Base-by-base conservation (phyloP, 306 rosid genomes). In the Ziziphus jujuba region DNA sequence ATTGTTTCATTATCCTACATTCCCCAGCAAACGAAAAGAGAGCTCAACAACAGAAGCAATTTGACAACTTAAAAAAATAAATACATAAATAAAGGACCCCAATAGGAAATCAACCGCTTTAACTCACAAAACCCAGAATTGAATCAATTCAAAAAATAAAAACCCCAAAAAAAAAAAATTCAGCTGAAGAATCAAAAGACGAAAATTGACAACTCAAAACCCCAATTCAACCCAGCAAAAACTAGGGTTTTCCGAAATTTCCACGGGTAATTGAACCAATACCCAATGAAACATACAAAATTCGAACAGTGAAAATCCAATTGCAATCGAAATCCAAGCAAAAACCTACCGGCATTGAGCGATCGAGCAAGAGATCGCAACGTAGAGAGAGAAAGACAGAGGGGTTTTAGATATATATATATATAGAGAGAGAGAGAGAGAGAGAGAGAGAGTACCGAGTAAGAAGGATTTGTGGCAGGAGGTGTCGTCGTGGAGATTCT, bases 331-430 rank as follows among this genome's bases (percentile, higher is more conserved):
- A 61, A 54, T 16, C 72, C 44, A 66, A 77, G 43, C 71, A 40
- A 33, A 61, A 12, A 56, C 72, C 48, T 72, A 84, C 88, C 95
- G 62, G 90, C 95, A 87, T 89, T 89, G 90, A 85, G 74, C 72
- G 77, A 84, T 81, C 74, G 77, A 68, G 69, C 67, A 25, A 76
- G 81, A 55, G 80, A 77, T 67, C 73, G 79, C 45, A 65, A 76
- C 15, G 56, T 66, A 74, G 72, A 69, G 72, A 77, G 47, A 59
- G 66, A 56, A 17, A 2, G 47, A 0, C 59, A 9, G 24, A 9
- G 61, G 53, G 33, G 47, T 54, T 59, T 52, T 53, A 6, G 24
- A 59, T n/a, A n/a, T n/a, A n/a, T n/a, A n/a, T n/a, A n/a, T n/a
- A n/a, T n/a, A n/a, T n/a, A 54, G 56, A 56, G 64, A 31, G 34